Evolutionary conservation across 2,329 filamentous ascomycete species (phyloP).

Genomic region (Tolypocladium cylindrosporum): DNA sequence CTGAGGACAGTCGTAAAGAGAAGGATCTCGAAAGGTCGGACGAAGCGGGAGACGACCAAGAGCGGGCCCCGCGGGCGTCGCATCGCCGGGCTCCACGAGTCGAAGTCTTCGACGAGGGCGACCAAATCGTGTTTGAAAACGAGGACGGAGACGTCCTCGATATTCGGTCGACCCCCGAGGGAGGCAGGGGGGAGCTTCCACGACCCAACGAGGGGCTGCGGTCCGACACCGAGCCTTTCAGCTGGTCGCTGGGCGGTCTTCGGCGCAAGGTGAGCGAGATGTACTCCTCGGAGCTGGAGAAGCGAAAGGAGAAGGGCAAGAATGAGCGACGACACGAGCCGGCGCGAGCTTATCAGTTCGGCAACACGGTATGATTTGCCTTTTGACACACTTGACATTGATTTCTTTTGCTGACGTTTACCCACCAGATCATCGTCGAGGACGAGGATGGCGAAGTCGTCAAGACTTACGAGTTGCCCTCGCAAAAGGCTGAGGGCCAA

Average conservation of each 20-base stretch:
- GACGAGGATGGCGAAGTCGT: constrained; percentile 80
- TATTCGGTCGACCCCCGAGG: constrained; percentile 32
- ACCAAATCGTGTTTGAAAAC: constrained; percentile 73
- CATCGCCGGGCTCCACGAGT: constrained; percentile 22
- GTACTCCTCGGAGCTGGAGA: constrained; percentile 50
- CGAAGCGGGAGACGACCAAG: constrained; percentile 11
- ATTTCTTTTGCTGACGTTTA: neutral
- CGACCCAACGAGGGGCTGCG: constrained; percentile 1
- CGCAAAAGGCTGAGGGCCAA: constrained; percentile 33
- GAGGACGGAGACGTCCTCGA: constrained; percentile 77
- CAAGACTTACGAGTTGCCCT: constrained; percentile 69
- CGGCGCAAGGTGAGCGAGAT: constrained; percentile 41
- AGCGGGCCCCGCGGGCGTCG: neutral
- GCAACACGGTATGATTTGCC: constrained; percentile 52
- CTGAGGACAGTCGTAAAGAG: constrained; percentile 21
- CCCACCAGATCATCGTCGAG: constrained; percentile 67
- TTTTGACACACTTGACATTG: neutral
- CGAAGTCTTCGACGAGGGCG: constrained; percentile 73
- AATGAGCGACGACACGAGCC: constrained; percentile 55
- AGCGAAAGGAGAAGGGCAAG: constrained; percentile 53
- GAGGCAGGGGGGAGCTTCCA: neutral
- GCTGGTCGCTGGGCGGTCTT: constrained; percentile 28
- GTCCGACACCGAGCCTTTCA: constrained; percentile 1
- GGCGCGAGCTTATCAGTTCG: constrained; percentile 77
- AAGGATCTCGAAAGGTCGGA: constrained; percentile 14